phyloP scores from a whole-genome alignment of 2,329 filamentous ascomycete species.

The Hawksworthiomyces lignivorus region DNA sequence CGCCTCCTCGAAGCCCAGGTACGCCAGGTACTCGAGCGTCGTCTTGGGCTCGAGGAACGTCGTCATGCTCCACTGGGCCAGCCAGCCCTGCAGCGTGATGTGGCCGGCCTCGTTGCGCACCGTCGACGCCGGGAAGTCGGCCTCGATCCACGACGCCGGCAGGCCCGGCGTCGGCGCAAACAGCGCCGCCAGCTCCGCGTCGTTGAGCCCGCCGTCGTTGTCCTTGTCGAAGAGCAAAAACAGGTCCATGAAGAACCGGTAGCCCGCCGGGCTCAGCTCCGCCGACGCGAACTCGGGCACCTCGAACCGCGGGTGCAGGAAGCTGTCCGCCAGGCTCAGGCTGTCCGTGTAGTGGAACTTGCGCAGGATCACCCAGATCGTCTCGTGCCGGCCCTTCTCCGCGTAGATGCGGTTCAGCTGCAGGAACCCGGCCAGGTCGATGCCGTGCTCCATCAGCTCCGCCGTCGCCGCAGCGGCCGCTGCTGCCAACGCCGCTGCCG shows the following conservation, averaged over 20 bases:
- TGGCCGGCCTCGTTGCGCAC: conserved; percentile 92
- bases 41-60: conserved; percentile 94
- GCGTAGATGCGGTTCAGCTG: conserved; percentile 93
- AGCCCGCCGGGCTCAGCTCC: conserved; percentile 87
- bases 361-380: conserved; percentile 92
- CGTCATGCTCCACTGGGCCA: conserved; percentile 99
- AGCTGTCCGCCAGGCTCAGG: conserved; percentile 81
- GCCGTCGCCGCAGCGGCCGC: neutral
- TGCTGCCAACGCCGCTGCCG: neutral
- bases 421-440: conserved; percentile 77
- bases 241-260: conserved; percentile 90
- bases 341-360: conserved; percentile 97
- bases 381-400: conserved; percentile 95
- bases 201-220: conserved; percentile 89
- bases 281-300: conserved; percentile 88
- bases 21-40: conserved; percentile 90
- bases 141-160: conserved; percentile 79
- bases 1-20: conserved; percentile 93
- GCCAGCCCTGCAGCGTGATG: conserved; percentile 94
- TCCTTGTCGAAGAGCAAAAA: conserved; percentile 95
- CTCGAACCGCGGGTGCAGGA: conserved; percentile 88
- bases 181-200: conserved; percentile 73
- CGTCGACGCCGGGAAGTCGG: conserved; percentile 84
- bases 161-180: conserved; percentile 91
- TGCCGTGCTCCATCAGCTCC: conserved; percentile 47